Evolutionary conservation across 768 basidiomycete species (phyloP).

Genomic region (Mycena crocata): DNA sequence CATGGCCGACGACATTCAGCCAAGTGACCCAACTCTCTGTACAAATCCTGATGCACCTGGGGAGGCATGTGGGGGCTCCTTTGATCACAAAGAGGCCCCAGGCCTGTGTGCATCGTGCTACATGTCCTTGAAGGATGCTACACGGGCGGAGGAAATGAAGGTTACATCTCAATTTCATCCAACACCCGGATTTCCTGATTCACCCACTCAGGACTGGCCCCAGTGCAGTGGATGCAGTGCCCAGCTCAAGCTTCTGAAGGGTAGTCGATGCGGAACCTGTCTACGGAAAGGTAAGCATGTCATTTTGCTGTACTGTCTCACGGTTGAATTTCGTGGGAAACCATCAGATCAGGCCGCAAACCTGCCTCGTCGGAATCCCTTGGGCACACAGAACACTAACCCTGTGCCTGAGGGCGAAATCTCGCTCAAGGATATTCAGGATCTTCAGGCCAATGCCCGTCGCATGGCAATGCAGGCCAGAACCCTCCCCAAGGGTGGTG

Average conservation of each 20-base stretch:
- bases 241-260: not conserved
- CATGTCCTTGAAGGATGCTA: not conserved
- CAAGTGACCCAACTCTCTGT: not conserved
- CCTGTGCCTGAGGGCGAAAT: no score
- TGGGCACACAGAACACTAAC: conserved; percentile 1
- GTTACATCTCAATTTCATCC: not conserved
- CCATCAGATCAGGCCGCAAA: not conserved
- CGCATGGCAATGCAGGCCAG: not conserved
- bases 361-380: not conserved
- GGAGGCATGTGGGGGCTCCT: not conserved
- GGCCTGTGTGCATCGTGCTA: not conserved
- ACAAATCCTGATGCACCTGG: not conserved
- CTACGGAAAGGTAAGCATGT: not conserved
- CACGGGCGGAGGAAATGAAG: not conserved
- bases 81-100: not conserved
- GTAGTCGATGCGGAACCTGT: not conserved
- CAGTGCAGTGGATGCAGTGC: not conserved
- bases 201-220: not conserved
- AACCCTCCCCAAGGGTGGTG: not conserved
- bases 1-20: not conserved
- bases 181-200: not conserved
- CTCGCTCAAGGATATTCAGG: not conserved
- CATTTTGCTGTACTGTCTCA: not conserved
- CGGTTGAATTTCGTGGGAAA: not conserved
- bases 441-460: not conserved